A percentile compares a stretch with the other conserved stretches of the same genome.
Conservation (phyloP, 306 rosid genomes). For the Vigna mungo region DNA sequence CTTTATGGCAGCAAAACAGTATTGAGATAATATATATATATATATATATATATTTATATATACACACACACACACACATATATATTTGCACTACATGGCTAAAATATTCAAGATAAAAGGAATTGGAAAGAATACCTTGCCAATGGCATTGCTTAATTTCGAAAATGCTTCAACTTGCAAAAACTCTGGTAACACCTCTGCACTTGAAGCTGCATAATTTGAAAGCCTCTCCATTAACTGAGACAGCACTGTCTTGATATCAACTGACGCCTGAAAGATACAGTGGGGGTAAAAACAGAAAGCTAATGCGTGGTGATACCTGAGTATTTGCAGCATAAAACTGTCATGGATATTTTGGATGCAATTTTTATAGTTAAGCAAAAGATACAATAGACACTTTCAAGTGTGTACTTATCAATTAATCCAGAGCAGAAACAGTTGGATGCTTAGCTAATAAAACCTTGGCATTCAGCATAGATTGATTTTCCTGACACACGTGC, state of each 20-base stretch:
- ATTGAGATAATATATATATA: not conserved
- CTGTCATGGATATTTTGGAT: conserved; percentile 29
- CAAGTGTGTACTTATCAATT: conserved; percentile 24
- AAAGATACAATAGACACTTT: conserved; percentile 16
- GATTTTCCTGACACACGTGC: no score
- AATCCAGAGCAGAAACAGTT: conserved; percentile 4
- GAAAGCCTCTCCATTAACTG: conserved; percentile 98
- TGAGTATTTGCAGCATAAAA: conserved; percentile 37
- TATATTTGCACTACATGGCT: conserved; percentile 18
- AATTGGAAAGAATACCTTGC: conserved; percentile 65
- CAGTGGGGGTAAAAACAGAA: conserved; percentile 19
- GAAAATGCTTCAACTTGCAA: conserved; percentile 99
- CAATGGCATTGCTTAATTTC: conserved; percentile 90
- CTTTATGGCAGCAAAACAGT: conserved; percentile 10
- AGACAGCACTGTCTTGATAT: conserved; percentile 94
- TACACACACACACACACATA: not conserved
- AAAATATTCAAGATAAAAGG: conserved; percentile 29
- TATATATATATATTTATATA: no score
- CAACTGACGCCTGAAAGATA: conserved; percentile 80
- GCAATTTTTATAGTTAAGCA: conserved; percentile 22
- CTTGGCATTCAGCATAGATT: no score
- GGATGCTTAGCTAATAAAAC: not conserved
- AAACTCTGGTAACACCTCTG: conserved; percentile 95
- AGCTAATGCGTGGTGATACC: conserved; percentile 27
- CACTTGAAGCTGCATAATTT: conserved; percentile 94